A percentile compares a stretch with the other conserved stretches of the same genome.
Evolutionary conservation across 331 rosid species (phyloP).

Genomic region (Cydonia oblonga): DNA sequence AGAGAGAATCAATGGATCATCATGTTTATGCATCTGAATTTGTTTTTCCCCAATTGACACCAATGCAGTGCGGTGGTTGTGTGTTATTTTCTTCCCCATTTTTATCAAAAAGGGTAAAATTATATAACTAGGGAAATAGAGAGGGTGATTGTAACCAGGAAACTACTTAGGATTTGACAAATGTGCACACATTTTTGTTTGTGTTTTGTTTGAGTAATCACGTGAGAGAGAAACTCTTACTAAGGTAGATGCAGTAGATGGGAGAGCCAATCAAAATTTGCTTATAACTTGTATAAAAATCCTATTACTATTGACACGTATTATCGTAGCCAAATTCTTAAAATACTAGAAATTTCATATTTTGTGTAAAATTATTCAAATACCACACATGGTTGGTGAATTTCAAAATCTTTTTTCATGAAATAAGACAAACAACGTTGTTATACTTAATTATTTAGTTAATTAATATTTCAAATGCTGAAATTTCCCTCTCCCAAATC

Average conservation of each 20-base stretch:
- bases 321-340: no score
- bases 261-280: not conserved
- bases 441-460: not conserved
- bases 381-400: not conserved
- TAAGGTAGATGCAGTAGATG: not conserved
- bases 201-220: no score
- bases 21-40: not conserved
- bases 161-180: not conserved
- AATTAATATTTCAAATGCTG: not conserved
- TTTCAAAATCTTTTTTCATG: not conserved
- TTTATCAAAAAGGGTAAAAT: not conserved
- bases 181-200: not conserved
- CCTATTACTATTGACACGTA: no score
- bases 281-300: not conserved
- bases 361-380: not conserved
- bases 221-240: no score
- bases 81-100: not conserved
- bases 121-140: not conserved
- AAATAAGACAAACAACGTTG: not conserved
- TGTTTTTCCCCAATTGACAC: not conserved
- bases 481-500: not conserved
- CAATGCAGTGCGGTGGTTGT: not conserved
- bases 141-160: not conserved
- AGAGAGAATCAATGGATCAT: slow-evolving; percentile 1
- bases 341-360: no score